phyloP scores from a whole-genome alignment of 1,139 yeast genomes.

The Waltiozyma sp. region DNA sequence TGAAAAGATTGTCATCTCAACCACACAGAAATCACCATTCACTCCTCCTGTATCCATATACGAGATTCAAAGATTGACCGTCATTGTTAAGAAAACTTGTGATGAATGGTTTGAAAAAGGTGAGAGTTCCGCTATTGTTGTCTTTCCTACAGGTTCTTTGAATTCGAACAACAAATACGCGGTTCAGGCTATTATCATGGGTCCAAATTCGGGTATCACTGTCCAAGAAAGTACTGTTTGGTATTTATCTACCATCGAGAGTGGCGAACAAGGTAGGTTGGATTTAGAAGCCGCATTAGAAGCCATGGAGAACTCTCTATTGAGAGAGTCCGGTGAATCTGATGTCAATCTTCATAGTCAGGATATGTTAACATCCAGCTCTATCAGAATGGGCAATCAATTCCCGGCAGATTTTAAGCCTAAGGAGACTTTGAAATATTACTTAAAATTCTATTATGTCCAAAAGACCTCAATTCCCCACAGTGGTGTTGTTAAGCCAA shows the following conservation, averaged over 20 bases:
- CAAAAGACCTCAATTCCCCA: constrained; percentile 55
- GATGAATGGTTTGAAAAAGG: constrained; percentile 83
- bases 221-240: constrained; percentile 84
- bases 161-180: constrained; percentile 56
- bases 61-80: constrained; percentile 64
- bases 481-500: constrained; percentile 32
- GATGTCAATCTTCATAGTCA: constrained; percentile 4
- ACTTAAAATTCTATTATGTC: constrained; percentile 72
- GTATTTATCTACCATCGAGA: constrained; percentile 77
- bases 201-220: constrained; percentile 83
- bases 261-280: constrained; percentile 55
- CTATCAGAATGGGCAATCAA: constrained; percentile 78
- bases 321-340: constrained; percentile 63
- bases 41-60: constrained; percentile 30
- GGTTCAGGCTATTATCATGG: constrained; percentile 80
- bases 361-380: constrained; percentile 37
- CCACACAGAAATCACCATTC: constrained; percentile 40
- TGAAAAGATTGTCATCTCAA: constrained; percentile 65
- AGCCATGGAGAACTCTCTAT: constrained; percentile 67
- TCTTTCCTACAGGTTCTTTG: constrained; percentile 84
- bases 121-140: constrained; percentile 78
- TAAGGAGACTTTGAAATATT: constrained; percentile 61
- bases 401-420: constrained; percentile 70
- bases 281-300: constrained; percentile 75
- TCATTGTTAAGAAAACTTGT: constrained; percentile 80